Base-by-base conservation (phyloP, 2,329 filamentous ascomycete genomes). In the Fusarium luffae region DNA sequence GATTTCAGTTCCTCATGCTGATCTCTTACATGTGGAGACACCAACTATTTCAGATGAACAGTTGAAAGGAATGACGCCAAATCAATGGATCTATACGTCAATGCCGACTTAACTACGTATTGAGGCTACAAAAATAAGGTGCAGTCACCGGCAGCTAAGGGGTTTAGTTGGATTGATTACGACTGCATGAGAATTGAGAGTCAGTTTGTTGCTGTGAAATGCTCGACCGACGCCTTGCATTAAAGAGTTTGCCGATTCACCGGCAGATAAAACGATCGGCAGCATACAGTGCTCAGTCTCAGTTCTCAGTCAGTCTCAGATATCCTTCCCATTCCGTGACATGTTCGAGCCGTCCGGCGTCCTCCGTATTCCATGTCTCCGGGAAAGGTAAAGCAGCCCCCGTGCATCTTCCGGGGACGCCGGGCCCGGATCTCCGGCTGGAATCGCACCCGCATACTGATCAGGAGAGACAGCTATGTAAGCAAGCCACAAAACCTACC, bases 21-120 rank as follows among this genome's bases (percentile, higher is more conserved):
- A 66, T 62, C 61, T 50, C 32, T 37, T 37, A 23, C 19, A 34
- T 47, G 62, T 66, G 54, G 59, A 40, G 64, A 23, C 28, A 58
- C 48, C 32, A 43, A 54, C 49, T 58, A 46, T 48, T 30, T 32
- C 41, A 61, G 34, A 51, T 21, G 13, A 14, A 23, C 28, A 37
- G 32, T 54, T 51, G 30, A 46, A 62, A 67, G 49, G 52, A 66
- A 74, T 75, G 73, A 75, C 73, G 73, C 68, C 65, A 74, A 62
- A 73, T 43, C 21, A 21, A 63, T 59, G 57, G 54, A 58, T 64
- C 49, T 66, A 72, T 70, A 72, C 72, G 66, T 74, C 72, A 73
- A 65, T 51, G 27, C 23, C 27, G 34, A 27, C 25, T 25, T 52
- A 6, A 52, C 34, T 52, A 28, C 30, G 30, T 52, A 52, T 46